These are phyloP conservation scores for Neocallimastix lanati DNA, from an alignment of 192 early-diverging fungal genomes.

Conservation along the genomic window DNA sequence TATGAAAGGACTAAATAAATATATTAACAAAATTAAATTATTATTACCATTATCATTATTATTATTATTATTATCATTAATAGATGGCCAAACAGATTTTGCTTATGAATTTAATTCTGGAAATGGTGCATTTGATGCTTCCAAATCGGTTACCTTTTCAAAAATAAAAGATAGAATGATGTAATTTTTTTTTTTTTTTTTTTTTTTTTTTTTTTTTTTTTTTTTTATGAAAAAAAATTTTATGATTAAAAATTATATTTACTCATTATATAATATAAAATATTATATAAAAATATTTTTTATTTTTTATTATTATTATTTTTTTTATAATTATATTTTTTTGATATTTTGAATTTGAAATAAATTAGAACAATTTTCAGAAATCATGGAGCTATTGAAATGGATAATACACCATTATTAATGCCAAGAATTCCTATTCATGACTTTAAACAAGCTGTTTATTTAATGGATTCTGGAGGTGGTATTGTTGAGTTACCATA, in stretches of 20 bases:
- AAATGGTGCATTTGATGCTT: conserved; percentile 3
- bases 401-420: conserved; percentile 54
- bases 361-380: conserved; percentile 58
- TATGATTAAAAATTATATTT: too few relatives aligned
- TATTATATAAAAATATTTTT: too few relatives aligned
- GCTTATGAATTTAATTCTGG: conserved; percentile 65
- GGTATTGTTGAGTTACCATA: conserved; percentile 63
- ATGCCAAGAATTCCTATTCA: conserved; percentile 56
- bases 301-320: conserved; percentile 53
- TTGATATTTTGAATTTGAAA: too few relatives aligned
- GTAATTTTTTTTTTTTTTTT: conserved; percentile 48
- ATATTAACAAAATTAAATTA: too few relatives aligned
- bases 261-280: too few relatives aligned
- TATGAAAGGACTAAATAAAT: too few relatives aligned
- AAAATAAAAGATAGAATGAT: neutral
- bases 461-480: conserved; percentile 66
- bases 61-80: too few relatives aligned
- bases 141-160: neutral
- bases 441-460: conserved; percentile 46
- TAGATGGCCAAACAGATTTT: conserved; percentile 58
- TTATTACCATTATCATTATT: too few relatives aligned
- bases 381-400: conserved; percentile 66
- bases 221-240: too few relatives aligned
- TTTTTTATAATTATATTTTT: too few relatives aligned
- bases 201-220: too few relatives aligned